These are phyloP conservation scores for Cytospora leucostoma DNA, from an alignment of 2,329 filamentous ascomycete genomes.

Conservation along the genomic window DNA sequence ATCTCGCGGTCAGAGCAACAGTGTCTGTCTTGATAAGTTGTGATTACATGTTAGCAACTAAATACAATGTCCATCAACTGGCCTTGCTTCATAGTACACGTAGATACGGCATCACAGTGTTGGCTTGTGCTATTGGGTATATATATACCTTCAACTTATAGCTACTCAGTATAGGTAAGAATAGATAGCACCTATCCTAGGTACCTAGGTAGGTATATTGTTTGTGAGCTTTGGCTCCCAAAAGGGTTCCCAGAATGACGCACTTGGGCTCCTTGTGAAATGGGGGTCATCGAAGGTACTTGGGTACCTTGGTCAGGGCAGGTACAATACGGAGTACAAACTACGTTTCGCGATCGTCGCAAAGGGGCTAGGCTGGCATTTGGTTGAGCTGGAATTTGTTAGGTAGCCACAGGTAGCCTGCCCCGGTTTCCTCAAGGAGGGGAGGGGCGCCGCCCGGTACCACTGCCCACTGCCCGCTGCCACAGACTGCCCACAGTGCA, in stretches of 20 bases:
- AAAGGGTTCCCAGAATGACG: neutral
- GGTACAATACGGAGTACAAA: neutral
- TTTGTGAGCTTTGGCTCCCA: neutral
- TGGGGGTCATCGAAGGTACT: neutral
- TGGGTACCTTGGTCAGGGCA: neutral
- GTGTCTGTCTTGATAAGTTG: neutral
- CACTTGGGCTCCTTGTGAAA: neutral
- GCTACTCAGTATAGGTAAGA: neutral
- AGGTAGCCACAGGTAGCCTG: constrained; percentile 11
- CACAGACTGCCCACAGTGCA: constrained; percentile 18
- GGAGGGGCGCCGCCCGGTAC: constrained; percentile 17
- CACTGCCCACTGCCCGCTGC: neutral
- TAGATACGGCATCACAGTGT: neutral
- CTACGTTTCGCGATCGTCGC: neutral
- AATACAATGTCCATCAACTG: neutral
- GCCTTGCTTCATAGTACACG: neutral
- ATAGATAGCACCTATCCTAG: too few relatives aligned
- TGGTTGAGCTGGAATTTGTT: neutral
- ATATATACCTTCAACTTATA: neutral
- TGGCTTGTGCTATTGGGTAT: neutral
- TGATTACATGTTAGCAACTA: neutral
- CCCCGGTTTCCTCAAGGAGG: constrained; percentile 19
- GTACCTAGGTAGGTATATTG: neutral
- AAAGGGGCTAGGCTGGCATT: constrained; percentile 3
- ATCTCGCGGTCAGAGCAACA: neutral